Conservation (phyloP, 1,284 basidiomycete species). For the Hemileia vastatrix region DNA sequence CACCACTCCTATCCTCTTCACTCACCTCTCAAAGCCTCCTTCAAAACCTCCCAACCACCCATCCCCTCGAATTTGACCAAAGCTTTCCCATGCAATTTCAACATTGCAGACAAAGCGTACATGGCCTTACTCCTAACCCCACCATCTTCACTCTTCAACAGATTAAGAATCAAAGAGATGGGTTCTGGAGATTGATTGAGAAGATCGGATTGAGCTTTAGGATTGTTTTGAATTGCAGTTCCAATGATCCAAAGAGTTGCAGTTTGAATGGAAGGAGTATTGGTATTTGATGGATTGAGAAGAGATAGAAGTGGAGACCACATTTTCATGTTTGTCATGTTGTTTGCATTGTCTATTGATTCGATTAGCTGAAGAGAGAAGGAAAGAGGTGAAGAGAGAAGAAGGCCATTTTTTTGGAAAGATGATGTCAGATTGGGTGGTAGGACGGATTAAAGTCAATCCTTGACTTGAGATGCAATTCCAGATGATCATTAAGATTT, state of each 20-base stretch:
- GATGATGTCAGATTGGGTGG: too few species aligned
- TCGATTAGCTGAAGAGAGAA: conserved; percentile 61
- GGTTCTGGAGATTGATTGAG: conserved; percentile 54
- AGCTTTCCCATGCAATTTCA: conserved; percentile 71
- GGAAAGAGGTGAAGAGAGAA: background rate
- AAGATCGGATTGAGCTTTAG: conserved; percentile 71
- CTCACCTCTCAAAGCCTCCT: conserved; percentile 50
- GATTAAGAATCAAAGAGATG: conserved; percentile 50
- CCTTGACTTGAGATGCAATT: too few species aligned
- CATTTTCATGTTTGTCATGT: conserved; percentile 71
- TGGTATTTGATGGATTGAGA: conserved; percentile 54
- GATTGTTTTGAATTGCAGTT: conserved; percentile 91
- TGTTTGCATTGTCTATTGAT: conserved; percentile 89
- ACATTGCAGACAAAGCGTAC: conserved; percentile 70
- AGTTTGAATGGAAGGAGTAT: conserved; percentile 59
- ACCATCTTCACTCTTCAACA: conserved; percentile 53
- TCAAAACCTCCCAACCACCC: conserved; percentile 63
- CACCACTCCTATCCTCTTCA: background rate
- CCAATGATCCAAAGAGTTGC: conserved; percentile 84
- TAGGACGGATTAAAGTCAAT: too few species aligned
- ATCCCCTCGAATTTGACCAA: conserved; percentile 54
- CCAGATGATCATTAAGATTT: background rate
- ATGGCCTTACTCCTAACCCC: conserved; percentile 82
- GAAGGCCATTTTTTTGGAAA: too few species aligned
- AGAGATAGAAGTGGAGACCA: conserved; percentile 72